Evolutionary conservation across 2,329 filamentous ascomycete species (phyloP).

Genomic region (Ambrosiella cleistominuta): DNA sequence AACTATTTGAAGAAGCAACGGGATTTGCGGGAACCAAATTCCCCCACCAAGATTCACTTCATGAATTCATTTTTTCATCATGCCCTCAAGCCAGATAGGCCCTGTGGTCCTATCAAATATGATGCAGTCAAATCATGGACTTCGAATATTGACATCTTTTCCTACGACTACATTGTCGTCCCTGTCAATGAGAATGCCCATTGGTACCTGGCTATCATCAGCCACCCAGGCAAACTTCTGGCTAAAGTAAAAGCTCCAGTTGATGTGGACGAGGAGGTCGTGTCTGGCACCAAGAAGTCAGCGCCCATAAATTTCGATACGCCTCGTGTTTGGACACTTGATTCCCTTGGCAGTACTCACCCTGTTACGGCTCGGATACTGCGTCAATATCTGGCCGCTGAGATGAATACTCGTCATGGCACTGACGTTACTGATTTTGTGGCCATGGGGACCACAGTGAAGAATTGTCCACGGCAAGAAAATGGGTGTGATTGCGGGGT

Average conservation of each 20-base stretch:
- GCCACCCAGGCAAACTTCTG: conserved; percentile 57
- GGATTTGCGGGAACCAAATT: conserved; percentile 16
- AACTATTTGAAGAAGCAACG: conserved; percentile 51
- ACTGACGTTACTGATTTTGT: conserved; percentile 23
- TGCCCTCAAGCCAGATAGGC: conserved; percentile 43
- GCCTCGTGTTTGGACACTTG: conserved; percentile 67
- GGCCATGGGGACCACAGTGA: conserved; percentile 45
- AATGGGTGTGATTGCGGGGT: conserved; percentile 85
- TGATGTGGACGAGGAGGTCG: neutral
- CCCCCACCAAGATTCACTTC: conserved; percentile 54
- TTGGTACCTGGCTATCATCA: conserved; percentile 93
- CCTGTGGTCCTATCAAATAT: conserved; percentile 49
- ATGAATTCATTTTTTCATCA: conserved; percentile 90
- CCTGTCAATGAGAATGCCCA: conserved; percentile 77
- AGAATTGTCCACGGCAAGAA: conserved; percentile 56
- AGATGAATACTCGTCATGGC: conserved; percentile 46
- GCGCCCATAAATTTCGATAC: conserved; percentile 20
- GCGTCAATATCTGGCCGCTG: conserved; percentile 58
- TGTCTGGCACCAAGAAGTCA: neutral
- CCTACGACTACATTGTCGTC: conserved; percentile 75
- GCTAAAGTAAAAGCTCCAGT: conserved; percentile 8
- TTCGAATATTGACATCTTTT: conserved; percentile 63
- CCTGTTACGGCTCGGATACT: conserved; percentile 46
- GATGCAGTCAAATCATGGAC: conserved; percentile 79
- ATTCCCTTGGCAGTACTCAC: conserved; percentile 58